These are phyloP conservation scores for Erodium trifolium DNA, from an alignment of 441 rosid species.

Conservation along the genomic window DNA sequence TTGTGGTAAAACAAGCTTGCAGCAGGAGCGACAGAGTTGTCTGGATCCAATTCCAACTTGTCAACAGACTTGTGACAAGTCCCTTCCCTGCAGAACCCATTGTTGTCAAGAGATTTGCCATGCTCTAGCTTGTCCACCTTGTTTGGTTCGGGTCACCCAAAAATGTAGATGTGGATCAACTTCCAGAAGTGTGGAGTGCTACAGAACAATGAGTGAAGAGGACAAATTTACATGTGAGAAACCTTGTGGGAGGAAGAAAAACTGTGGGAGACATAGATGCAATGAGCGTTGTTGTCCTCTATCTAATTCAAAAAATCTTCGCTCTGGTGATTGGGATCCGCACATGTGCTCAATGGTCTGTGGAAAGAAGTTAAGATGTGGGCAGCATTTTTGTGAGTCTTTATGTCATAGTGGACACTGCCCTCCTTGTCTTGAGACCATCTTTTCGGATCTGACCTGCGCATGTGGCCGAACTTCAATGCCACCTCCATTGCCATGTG, in stretches of 20 bases:
- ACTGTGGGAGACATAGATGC: slow-evolving; percentile 91
- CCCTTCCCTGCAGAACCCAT: slow-evolving; percentile 67
- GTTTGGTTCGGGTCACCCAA: slow-evolving; percentile 56
- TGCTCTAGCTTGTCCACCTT: slow-evolving; percentile 72
- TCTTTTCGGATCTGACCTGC: slow-evolving; percentile 83
- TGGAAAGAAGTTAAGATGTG: slow-evolving; percentile 89
- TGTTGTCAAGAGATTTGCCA: slow-evolving; percentile 69
- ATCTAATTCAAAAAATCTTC: slow-evolving; percentile 34
- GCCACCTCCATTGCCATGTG: slow-evolving; percentile 97
- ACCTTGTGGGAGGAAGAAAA: slow-evolving; percentile 83
- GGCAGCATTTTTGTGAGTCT: slow-evolving; percentile 86
- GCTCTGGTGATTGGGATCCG: slow-evolving; percentile 66
- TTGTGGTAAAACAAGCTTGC: slow-evolving; percentile 76
- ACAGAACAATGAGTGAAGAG: slow-evolving; percentile 38
- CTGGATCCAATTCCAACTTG: slow-evolving; percentile 87
- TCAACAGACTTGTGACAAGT: slow-evolving; percentile 51
- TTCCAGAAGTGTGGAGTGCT: slow-evolving; percentile 67
- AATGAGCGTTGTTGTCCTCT: slow-evolving; percentile 94
- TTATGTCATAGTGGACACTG: slow-evolving; percentile 96
- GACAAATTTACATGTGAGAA: slow-evolving; percentile 65
- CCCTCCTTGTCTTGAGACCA: slow-evolving; percentile 93
- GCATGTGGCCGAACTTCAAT: slow-evolving; percentile 89
- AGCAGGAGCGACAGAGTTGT: slow-evolving; percentile 67
- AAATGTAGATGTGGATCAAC: slow-evolving; percentile 83
- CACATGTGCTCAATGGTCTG: slow-evolving; percentile 86